These are phyloP conservation scores for Chalciporus chontae DNA, from an alignment of 768 basidiomycete species.

Conservation along the genomic window DNA sequence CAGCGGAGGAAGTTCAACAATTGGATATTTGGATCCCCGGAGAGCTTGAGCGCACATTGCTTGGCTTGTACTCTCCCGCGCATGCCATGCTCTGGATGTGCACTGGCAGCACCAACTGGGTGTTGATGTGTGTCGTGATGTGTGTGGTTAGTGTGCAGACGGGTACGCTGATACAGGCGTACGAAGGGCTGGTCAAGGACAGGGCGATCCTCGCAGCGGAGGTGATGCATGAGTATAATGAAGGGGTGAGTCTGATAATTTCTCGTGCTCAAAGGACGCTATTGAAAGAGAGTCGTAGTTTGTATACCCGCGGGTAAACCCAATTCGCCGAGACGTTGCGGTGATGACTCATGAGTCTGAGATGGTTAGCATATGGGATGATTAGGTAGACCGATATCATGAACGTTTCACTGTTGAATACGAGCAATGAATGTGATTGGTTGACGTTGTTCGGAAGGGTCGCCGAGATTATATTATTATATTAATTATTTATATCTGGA, in stretches of 20 bases:
- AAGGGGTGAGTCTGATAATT: constrained; percentile 48
- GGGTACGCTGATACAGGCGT: constrained; percentile 35
- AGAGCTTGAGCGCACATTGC: constrained; percentile 64
- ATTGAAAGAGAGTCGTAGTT: constrained; percentile 47
- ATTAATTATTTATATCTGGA: no score
- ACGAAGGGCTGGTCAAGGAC: constrained; percentile 68
- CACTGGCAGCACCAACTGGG: constrained; percentile 71
- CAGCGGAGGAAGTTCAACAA: constrained; percentile 61
- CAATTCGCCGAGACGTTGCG: constrained; percentile 70
- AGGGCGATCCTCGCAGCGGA: constrained; percentile 71
- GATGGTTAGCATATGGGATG: constrained; percentile 59
- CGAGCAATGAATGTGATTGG: background rate
- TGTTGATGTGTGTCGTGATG: constrained; percentile 69
- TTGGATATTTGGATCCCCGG: constrained; percentile 77
- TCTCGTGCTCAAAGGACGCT: background rate
- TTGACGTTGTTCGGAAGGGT: background rate
- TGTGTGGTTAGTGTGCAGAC: constrained; percentile 63
- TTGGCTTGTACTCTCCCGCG: constrained; percentile 75
- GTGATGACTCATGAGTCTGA: constrained; percentile 87
- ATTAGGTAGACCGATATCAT: constrained; percentile 14
- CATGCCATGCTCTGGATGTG: constrained; percentile 74
- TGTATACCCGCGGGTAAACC: constrained; percentile 78
- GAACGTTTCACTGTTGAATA: no score
- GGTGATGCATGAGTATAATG: constrained; percentile 82
- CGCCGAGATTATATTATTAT: no score